Conservation (phyloP, 2,329 filamentous ascomycete genomes). For the Pseudogymnoascus sp. region DNA sequence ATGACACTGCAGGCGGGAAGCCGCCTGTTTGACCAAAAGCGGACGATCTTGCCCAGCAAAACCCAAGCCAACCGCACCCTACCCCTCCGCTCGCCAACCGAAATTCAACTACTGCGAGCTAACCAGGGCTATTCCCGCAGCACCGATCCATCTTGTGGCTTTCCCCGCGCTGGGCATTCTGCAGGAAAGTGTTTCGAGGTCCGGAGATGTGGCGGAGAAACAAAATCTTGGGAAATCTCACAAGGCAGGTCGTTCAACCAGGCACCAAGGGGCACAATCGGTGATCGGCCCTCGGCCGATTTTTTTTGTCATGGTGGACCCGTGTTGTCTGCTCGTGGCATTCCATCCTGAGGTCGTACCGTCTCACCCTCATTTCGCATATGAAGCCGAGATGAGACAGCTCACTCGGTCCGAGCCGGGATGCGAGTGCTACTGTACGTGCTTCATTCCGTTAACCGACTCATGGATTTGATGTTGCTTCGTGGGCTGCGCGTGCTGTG, state of each 20-base stretch:
- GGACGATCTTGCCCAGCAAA: neutral
- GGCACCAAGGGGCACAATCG: neutral
- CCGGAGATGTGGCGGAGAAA: neutral
- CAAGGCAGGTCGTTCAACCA: neutral
- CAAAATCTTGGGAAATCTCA: neutral
- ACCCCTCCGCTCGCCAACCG: constrained; percentile 1
- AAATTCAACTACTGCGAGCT: neutral
- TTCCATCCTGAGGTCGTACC: neutral
- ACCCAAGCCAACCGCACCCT: constrained; percentile 2
- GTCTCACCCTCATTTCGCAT: constrained; percentile 4
- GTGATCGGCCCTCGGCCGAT: neutral
- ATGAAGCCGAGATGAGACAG: constrained; percentile 1
- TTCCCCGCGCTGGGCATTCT: neutral
- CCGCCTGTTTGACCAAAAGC: neutral
- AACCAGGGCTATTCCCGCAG: constrained; percentile 1
- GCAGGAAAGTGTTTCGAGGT: neutral
- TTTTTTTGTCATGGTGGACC: neutral
- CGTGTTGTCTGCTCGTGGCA: neutral
- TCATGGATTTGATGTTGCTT: neutral
- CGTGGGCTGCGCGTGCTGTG: neutral
- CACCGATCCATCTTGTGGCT: neutral
- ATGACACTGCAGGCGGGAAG: neutral
- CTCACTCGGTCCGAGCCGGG: neutral
- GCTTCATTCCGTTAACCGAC: constrained; percentile 5
- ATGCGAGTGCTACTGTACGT: neutral